Conservation (phyloP, 2,329 filamentous ascomycete species). For the Cladosporium sphaerospermum region DNA sequence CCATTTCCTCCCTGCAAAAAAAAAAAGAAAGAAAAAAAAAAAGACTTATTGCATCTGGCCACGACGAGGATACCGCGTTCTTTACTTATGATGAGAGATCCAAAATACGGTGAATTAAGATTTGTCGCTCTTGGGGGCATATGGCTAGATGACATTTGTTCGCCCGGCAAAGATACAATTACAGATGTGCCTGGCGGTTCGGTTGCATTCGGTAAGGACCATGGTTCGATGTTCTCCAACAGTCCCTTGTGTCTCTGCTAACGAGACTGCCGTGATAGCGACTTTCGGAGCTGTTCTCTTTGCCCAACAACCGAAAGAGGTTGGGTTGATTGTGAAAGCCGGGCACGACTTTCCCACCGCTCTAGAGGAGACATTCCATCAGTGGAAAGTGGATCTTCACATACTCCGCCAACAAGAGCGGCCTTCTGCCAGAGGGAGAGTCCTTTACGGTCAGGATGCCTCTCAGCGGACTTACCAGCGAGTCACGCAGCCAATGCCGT, state of each 20-base stretch:
- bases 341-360: constrained; percentile 21
- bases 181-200: constrained; percentile 22
- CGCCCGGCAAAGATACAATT: constrained; percentile 11
- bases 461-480: constrained; percentile 16
- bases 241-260: not conserved
- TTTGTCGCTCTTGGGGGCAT: constrained; percentile 22
- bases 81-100: not conserved
- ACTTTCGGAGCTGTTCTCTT: constrained; percentile 22
- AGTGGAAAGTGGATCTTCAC: constrained; percentile 19
- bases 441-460: constrained; percentile 17
- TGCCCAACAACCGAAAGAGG: not conserved
- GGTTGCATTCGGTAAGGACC: constrained; percentile 15
- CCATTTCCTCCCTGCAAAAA: too few relatives aligned
- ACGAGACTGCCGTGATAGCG: constrained; percentile 14
- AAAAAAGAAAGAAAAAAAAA: too few relatives aligned
- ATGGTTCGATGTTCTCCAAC: not conserved
- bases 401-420: constrained; percentile 12
- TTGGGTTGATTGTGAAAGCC: constrained; percentile 19
- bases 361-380: constrained; percentile 15
- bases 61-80: too few relatives aligned
- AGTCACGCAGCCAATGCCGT: constrained; percentile 20
- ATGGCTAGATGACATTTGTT: constrained; percentile 26
- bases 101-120: not conserved
- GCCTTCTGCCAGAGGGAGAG: constrained; percentile 20
- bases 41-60: too few relatives aligned